phyloP scores from a whole-genome alignment of 192 early-diverging fungal genomes.

The Backusella macrospora region DNA sequence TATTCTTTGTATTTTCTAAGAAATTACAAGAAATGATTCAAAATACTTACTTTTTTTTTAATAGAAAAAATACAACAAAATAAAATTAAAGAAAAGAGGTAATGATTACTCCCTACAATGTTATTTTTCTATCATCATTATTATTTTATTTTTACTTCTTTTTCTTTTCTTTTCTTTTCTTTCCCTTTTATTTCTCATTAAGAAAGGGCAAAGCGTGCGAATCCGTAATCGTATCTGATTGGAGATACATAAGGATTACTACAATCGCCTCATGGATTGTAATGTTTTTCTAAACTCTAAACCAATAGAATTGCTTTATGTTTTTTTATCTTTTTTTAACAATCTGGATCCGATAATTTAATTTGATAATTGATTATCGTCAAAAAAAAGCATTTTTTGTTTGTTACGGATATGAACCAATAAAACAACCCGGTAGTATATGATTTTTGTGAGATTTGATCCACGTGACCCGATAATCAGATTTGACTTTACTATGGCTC shows the following conservation, averaged over 20 bases:
- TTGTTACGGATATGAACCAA: neutral
- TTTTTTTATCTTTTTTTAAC: slow-evolving; percentile 11
- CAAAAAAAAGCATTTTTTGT: neutral
- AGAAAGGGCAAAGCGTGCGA: slow-evolving; percentile 10
- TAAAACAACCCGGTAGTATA: neutral
- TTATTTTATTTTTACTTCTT: neutral
- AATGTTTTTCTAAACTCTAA: slow-evolving; percentile 5
- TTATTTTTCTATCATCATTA: neutral
- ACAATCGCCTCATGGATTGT: neutral
- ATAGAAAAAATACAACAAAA: neutral
- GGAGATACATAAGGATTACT: neutral
- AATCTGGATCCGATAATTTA: neutral
- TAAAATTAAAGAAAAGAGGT: neutral
- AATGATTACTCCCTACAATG: neutral
- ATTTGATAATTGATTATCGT: neutral
- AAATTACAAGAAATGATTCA: slow-evolving; percentile 9
- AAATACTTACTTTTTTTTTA: neutral
- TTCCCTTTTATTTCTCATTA: neutral
- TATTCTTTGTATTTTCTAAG: neutral
- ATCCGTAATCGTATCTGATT: slow-evolving; percentile 1
- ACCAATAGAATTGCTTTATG: neutral
- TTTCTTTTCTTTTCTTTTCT: neutral
- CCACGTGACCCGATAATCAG: neutral
- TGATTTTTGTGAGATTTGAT: neutral
- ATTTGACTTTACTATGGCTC: neutral